Evolutionary conservation across 352 stramenopile species (phyloP).

Genomic region (Pythium coloratum): DNA sequence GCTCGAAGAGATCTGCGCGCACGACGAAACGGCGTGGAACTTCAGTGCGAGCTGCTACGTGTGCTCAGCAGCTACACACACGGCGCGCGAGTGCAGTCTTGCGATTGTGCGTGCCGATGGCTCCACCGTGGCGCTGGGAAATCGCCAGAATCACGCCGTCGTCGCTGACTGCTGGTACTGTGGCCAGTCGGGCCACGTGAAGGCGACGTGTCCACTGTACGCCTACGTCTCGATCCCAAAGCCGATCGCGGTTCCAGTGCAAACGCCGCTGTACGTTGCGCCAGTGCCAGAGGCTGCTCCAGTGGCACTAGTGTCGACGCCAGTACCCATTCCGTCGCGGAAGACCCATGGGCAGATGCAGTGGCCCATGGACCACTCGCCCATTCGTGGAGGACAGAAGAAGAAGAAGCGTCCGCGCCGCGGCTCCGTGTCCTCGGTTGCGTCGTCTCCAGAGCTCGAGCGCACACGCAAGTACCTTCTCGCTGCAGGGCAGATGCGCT

Average conservation of each 20-base stretch:
- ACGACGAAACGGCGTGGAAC: slow-evolving; percentile 53
- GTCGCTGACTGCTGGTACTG: slow-evolving; percentile 81
- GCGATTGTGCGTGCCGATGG: slow-evolving; percentile 20
- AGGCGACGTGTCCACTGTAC: slow-evolving; percentile 66
- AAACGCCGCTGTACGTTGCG: neutral
- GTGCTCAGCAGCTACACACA: slow-evolving; percentile 49
- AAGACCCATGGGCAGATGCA: neutral
- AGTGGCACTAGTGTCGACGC: neutral
- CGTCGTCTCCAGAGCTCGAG: slow-evolving; percentile 32
- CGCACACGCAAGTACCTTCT: slow-evolving; percentile 28
- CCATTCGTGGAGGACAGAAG: slow-evolving; percentile 32
- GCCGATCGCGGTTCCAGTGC: neutral
- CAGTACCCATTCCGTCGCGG: slow-evolving; percentile 14
- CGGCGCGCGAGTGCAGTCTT: slow-evolving; percentile 53
- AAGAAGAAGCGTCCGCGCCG: slow-evolving; percentile 71
- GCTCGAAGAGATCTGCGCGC: slow-evolving; percentile 53
- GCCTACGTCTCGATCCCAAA: slow-evolving; percentile 22
- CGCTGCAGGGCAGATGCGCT: slow-evolving; percentile 13
- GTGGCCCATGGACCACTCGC: slow-evolving; percentile 21
- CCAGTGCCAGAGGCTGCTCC: neutral
- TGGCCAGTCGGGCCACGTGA: slow-evolving; percentile 68
- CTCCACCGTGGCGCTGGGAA: slow-evolving; percentile 15
- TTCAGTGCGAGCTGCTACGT: slow-evolving; percentile 63
- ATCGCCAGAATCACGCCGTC: neutral
- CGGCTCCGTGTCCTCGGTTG: slow-evolving; percentile 37